These are phyloP conservation scores for Tuber borchii DNA, from an alignment of 495 filamentous ascomycete genomes.

Conservation along the genomic window DNA sequence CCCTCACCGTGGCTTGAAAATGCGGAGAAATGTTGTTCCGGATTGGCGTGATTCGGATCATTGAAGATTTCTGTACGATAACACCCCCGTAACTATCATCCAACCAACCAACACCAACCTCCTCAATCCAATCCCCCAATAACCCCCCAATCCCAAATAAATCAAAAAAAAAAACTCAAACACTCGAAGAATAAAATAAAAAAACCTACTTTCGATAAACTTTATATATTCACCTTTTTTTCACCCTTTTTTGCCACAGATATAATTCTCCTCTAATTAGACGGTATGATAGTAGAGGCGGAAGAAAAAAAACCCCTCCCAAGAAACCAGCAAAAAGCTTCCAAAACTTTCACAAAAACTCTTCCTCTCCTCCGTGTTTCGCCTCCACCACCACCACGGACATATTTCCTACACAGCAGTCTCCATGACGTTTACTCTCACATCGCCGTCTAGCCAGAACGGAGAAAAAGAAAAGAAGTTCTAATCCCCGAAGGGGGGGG, in stretches of 20 bases:
- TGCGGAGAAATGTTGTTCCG: not conserved
- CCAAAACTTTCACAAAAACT: not conserved
- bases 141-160: not conserved
- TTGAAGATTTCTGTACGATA: not conserved
- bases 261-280: not conserved
- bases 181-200: too few species aligned
- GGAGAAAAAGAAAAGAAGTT: not conserved
- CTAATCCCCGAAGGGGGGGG: slow-evolving; percentile 1
- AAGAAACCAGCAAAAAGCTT: not conserved
- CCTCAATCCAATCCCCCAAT: not conserved
- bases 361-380: not conserved
- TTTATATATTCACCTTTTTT: not conserved
- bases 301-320: not conserved
- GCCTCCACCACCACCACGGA: not conserved
- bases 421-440: not conserved
- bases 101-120: not conserved
- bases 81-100: too few species aligned
- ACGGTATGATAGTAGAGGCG: too few species aligned
- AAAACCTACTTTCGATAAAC: not conserved
- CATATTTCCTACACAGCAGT: not conserved
- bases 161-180: not conserved
- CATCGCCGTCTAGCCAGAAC: not conserved
- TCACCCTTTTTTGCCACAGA: not conserved
- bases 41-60: not conserved
- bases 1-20: not conserved